Evolutionary conservation across 1,284 basidiomycete species (phyloP).

Genomic region (Apiotrichum laibachii): DNA sequence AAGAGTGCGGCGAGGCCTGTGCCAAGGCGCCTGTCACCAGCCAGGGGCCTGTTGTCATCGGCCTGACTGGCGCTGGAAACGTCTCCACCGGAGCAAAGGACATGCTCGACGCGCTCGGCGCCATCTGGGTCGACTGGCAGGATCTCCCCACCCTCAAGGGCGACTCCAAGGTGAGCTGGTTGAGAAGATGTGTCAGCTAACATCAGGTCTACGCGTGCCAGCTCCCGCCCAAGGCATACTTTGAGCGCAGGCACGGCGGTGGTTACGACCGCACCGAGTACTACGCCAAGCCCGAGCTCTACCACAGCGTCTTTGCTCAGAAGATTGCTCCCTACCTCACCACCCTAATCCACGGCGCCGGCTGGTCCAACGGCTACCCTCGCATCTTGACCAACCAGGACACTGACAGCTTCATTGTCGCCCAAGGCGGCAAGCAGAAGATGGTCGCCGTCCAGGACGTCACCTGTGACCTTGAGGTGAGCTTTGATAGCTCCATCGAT

Average conservation of each 20-base stretch:
- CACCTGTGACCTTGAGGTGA: conserved; percentile 74
- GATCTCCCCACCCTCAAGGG: conserved; percentile 60
- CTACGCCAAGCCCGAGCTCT: conserved; percentile 65
- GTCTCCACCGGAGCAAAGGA: conserved; percentile 72
- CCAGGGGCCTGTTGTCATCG: conserved; percentile 74
- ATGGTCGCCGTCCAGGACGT: conserved; percentile 76
- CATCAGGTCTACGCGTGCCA: conserved; percentile 72
- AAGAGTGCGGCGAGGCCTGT: conserved; percentile 58
- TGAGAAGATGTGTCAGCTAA: neutral
- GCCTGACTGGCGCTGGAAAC: conserved; percentile 76
- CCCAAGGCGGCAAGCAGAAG: conserved; percentile 50
- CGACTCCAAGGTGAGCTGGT: conserved; percentile 55
- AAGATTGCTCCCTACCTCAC: conserved; percentile 81
- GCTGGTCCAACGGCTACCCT: conserved; percentile 74
- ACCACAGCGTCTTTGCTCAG: conserved; percentile 65
- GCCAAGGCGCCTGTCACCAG: neutral
- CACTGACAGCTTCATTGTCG: conserved; percentile 56
- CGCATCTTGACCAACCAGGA: conserved; percentile 70
- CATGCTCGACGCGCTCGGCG: conserved; percentile 68
- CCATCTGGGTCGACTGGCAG: conserved; percentile 59
- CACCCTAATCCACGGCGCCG: conserved; percentile 77
- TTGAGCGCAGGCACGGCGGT: conserved; percentile 59
- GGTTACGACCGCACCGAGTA: conserved; percentile 67
- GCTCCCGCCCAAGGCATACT: conserved; percentile 67
- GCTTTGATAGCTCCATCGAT: neutral